phyloP scores from a whole-genome alignment of 176 grass and related monocot genomes.

The Thinopyrum elongatum region DNA sequence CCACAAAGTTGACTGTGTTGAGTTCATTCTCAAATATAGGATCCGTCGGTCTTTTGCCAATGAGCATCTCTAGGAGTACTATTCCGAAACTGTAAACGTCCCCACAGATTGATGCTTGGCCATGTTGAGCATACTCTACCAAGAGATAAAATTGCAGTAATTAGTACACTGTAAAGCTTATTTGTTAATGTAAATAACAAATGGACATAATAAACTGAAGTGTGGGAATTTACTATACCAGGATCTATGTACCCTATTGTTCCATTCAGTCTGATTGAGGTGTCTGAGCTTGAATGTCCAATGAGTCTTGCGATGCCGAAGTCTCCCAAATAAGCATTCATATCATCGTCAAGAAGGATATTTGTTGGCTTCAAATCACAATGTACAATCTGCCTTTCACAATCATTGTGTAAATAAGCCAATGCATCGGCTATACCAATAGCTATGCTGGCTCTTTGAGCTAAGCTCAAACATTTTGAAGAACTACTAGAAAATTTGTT shows the following conservation, averaged over 20 bases:
- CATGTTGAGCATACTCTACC: background rate
- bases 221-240: background rate
- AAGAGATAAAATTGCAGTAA: background rate
- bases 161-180: background rate
- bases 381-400: background rate
- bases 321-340: background rate
- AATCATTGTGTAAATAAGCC: background rate
- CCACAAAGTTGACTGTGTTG: too few relatives aligned
- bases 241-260: background rate
- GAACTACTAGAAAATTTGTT: too few relatives aligned
- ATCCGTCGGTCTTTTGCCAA: too few relatives aligned
- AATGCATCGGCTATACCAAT: background rate
- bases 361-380: background rate
- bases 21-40: too few relatives aligned
- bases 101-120: background rate
- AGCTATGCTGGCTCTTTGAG: background rate
- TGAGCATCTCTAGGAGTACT: too few relatives aligned
- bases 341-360: background rate
- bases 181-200: background rate
- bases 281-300: background rate
- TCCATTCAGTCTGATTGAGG: background rate
- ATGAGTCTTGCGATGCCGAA: background rate
- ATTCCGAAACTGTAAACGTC: too few relatives aligned
- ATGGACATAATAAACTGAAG: background rate
- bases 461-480: too few relatives aligned